Percentiles rank a stretch among this genome's conserved stretches.
Conservation (phyloP, 164 flowering plant genomes). For the Aristolochia fimbriata region DNA sequence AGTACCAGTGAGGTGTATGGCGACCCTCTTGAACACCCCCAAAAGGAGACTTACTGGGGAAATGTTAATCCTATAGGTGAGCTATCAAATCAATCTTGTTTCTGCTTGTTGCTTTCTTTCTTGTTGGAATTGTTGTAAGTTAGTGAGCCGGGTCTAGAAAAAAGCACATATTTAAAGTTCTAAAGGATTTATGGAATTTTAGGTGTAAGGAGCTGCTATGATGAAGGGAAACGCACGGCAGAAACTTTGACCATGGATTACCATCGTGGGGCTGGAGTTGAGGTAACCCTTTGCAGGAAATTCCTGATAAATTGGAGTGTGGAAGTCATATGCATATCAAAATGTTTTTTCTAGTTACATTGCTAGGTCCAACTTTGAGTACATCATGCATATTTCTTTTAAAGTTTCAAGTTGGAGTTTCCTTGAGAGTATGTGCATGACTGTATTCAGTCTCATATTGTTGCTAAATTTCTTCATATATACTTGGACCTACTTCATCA, state of each 20-base stretch:
- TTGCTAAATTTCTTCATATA: too few relatives aligned
- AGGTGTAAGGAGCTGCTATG: conserved; percentile 95
- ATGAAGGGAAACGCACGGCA: conserved; percentile 91
- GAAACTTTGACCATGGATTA: conserved; percentile 92
- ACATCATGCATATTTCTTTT: not conserved
- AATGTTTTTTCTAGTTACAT: not conserved
- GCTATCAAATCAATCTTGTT: conserved; percentile 1
- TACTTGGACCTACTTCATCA: too few relatives aligned
- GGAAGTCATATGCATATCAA: not conserved
- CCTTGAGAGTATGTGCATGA: too few relatives aligned
- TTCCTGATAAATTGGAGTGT: not conserved
- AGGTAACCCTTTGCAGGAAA: conserved; percentile 28
- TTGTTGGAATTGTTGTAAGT: not conserved
- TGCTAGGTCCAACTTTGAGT: not conserved
- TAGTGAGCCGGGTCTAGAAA: not conserved
- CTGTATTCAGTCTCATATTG: too few relatives aligned
- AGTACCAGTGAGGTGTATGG: conserved; percentile 98
- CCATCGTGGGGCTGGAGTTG: conserved; percentile 80
- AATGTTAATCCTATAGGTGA: conserved; percentile 92
- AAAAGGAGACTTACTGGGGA: conserved; percentile 94
- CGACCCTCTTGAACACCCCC: conserved; percentile 95
- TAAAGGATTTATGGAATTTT: conserved; percentile 4
- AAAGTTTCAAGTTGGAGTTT: too few relatives aligned
- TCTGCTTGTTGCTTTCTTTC: not conserved
- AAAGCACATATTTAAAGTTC: conserved; percentile 2